Evolutionary conservation across 2,329 filamentous ascomycete genomes (phyloP), one percentile per base, ranked within the genome.

Genomic region (Stachybotrys chlorohalonatus): DNA sequence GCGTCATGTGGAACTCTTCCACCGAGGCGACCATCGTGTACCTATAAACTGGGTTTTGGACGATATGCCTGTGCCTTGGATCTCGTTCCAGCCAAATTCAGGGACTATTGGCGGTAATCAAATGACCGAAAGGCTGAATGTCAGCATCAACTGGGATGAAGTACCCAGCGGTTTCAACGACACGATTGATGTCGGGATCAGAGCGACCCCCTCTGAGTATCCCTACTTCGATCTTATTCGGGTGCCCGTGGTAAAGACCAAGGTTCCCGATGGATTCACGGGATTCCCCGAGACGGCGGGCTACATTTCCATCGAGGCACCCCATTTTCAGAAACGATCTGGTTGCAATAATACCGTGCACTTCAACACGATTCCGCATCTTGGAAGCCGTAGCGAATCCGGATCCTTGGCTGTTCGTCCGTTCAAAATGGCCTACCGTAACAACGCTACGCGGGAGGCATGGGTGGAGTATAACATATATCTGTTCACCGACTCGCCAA

Each of bases 1-100:
- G 5, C 70, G 75, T 16, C 77, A 70, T 66, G 72, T 80, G 46
- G 78, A 81, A 13, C 66, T 81, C 16, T 81, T 75, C 62, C 70
- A 70, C 47, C 70, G 74, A 11, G 76, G 77, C 30, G 71, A 72
- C 1, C 60, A 68, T 11, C 65, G 68, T 5, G 55, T 52, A 16
- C 13, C 50, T 3, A 52, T 63, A 4, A 31, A 45, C 7, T 63
- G 61, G 60, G 46, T 52, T 2, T 47, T 58, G 4, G 60, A 61
- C 2, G 24, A 24, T 24, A 72, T 70, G 1, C 70, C 73, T 1
- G 58, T 56, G 11, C 67, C 67, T 6, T 49, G 47, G 47, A 15
- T 49, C 47, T 16, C 13, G 16, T 16, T 49, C 16, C 24, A 15
- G 11, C 17, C 13, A 5, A 49, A 5, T 7, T 49, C 47, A 1